These are phyloP conservation scores for Anisogramma anomala DNA, from an alignment of 2,329 filamentous ascomycete genomes.

Conservation along the genomic window DNA sequence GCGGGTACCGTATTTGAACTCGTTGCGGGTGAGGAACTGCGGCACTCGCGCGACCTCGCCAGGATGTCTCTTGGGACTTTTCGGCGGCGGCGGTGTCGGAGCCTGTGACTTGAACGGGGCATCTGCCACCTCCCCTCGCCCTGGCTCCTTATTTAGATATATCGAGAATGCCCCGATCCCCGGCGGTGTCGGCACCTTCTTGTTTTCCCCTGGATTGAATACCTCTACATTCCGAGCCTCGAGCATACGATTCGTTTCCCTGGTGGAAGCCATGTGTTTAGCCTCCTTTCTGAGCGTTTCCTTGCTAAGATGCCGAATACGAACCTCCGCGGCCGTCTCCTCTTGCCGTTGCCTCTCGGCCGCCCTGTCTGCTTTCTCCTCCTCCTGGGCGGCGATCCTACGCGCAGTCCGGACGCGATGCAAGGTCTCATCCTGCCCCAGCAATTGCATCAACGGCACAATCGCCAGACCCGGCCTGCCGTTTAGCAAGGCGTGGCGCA, in stretches of 20 bases:
- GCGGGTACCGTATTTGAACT: slow-evolving; percentile 1
- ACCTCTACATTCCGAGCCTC: slow-evolving; percentile 5
- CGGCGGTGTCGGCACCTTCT: not conserved
- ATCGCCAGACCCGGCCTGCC: slow-evolving; percentile 19
- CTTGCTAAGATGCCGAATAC: not conserved
- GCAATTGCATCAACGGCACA: slow-evolving; percentile 18
- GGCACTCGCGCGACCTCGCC: not conserved
- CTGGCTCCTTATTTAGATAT: not conserved
- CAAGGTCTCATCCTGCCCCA: slow-evolving; percentile 22
- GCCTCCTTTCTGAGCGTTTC: too few relatives aligned
- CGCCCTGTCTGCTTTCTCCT: not conserved
- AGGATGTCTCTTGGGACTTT: not conserved
- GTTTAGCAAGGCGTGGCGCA: slow-evolving; percentile 23
- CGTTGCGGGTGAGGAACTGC: not conserved
- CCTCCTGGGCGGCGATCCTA: not conserved
- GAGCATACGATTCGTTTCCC: not conserved
- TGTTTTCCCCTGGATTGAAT: not conserved
- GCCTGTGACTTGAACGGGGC: slow-evolving; percentile 3
- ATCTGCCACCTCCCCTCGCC: not conserved
- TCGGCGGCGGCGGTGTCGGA: not conserved
- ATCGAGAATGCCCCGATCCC: not conserved
- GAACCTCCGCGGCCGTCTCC: not conserved
- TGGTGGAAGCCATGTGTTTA: not conserved
- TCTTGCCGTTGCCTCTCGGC: not conserved
- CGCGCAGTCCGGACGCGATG: slow-evolving; percentile 15